Conservation (phyloP, 257 asterid genomes). For the Eustoma russellianum region DNA sequence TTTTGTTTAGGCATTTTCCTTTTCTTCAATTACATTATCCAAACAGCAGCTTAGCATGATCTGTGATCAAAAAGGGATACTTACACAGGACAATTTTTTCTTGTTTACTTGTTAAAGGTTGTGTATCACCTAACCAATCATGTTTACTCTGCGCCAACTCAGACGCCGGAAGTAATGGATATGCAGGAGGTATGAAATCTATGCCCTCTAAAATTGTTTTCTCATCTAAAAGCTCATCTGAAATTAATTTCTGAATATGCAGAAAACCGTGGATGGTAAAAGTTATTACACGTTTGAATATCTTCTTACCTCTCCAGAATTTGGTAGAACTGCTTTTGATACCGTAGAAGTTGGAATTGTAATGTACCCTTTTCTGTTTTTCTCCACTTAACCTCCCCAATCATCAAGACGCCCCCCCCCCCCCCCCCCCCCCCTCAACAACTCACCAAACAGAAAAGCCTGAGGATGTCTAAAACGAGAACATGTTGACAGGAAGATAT, state of each 20-base stretch:
- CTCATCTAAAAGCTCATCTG: too few relatives aligned
- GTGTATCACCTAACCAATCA: constrained; percentile 43
- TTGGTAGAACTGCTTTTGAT: constrained; percentile 76
- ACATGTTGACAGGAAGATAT: constrained; percentile 46
- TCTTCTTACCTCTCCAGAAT: constrained; percentile 53
- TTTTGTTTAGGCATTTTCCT: background rate
- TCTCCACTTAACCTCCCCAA: background rate
- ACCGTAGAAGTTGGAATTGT: constrained; percentile 83
- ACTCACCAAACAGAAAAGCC: background rate
- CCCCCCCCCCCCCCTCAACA: background rate
- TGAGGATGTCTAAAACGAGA: background rate
- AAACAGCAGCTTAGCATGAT: background rate
- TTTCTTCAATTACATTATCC: background rate
- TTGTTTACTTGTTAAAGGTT: constrained; percentile 28
- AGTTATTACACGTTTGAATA: constrained; percentile 75
- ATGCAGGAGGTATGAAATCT: constrained; percentile 57
- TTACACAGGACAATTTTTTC: background rate
- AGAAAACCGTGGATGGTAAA: constrained; percentile 63
- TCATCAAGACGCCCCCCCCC: background rate
- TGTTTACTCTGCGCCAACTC: constrained; percentile 75
- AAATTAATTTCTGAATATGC: constrained; percentile 10
- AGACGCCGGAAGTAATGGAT: constrained; percentile 43
- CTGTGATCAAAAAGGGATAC: too few relatives aligned
- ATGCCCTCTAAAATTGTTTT: too few relatives aligned
- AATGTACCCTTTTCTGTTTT: constrained; percentile 11